Conservation (phyloP, 2,329 filamentous ascomycete species). For the Exophiala viscosa region DNA sequence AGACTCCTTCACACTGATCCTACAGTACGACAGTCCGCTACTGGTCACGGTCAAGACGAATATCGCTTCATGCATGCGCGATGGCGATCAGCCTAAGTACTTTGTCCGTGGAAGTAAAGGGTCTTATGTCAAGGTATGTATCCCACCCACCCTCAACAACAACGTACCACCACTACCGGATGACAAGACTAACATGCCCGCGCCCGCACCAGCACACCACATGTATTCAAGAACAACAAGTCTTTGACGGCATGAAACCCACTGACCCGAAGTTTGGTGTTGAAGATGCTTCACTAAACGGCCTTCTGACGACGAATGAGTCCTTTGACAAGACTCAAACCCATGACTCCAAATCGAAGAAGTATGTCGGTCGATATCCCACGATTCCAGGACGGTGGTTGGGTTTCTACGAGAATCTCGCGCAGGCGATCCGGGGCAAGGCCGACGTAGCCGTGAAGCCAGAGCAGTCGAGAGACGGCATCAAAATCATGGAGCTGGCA, state of each 20-base stretch:
- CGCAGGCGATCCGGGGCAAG: slow-evolving; percentile 7
- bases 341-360: slow-evolving; percentile 3
- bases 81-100: slow-evolving; percentile 66
- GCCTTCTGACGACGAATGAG: slow-evolving; percentile 46
- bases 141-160: neutral
- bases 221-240: slow-evolving; percentile 66
- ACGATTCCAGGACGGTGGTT: slow-evolving; percentile 20
- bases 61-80: slow-evolving; percentile 62
- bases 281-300: slow-evolving; percentile 57
- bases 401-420: slow-evolving; percentile 22
- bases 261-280: slow-evolving; percentile 61
- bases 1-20: slow-evolving; percentile 56
- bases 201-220: slow-evolving; percentile 10
- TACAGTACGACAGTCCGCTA: slow-evolving; percentile 61
- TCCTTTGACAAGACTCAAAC: slow-evolving; percentile 7
- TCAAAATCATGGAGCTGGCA: slow-evolving; percentile 22
- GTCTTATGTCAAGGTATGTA: slow-evolving; percentile 61
- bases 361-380: slow-evolving; percentile 14
- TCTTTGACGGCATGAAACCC: slow-evolving; percentile 60
- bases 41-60: slow-evolving; percentile 66
- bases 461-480: slow-evolving; percentile 16
- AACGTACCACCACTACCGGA: neutral
- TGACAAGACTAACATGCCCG: neutral
- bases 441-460: slow-evolving; percentile 15
- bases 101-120: slow-evolving; percentile 72